Evolutionary conservation across 352 stramenopile genomes (phyloP).

Genomic region (Pythium volutum): DNA sequence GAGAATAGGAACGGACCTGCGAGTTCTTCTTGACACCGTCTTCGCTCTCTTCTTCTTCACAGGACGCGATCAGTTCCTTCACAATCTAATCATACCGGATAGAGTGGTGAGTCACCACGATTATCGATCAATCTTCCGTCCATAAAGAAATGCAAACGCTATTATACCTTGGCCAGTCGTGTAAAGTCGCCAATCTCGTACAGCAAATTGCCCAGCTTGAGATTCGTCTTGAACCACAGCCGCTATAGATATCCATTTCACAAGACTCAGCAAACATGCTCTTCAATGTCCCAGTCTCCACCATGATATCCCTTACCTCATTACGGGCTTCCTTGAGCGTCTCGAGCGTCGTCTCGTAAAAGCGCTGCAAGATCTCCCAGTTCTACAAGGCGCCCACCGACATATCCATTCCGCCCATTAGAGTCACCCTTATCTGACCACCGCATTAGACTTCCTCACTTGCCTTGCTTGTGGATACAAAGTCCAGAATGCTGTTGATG

Average conservation of each 20-base stretch:
- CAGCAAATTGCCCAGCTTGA: conserved; percentile 93
- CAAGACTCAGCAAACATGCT: background rate
- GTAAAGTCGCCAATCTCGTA: conserved; percentile 82
- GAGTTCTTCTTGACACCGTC: conserved; percentile 84
- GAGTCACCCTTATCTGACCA: too few species aligned
- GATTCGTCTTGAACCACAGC: conserved; percentile 95
- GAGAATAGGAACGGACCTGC: conserved; percentile 30
- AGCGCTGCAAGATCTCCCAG: conserved; percentile 81
- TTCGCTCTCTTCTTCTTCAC: conserved; percentile 80
- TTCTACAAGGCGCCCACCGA: conserved; percentile 34
- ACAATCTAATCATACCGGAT: conserved; percentile 47
- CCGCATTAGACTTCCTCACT: background rate
- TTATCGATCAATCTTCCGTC: too few species aligned
- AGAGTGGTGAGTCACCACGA: background rate
- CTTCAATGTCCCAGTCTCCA: conserved; percentile 14
- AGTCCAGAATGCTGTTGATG: conserved; percentile 95
- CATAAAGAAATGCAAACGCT: too few species aligned
- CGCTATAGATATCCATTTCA: conserved; percentile 30
- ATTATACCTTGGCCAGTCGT: conserved; percentile 67
- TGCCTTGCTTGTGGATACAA: conserved; percentile 86
- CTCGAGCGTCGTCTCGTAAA: conserved; percentile 85
- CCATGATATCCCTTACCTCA: conserved; percentile 31
- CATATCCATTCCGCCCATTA: background rate
- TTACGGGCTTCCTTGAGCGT: conserved; percentile 82
- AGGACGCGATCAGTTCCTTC: conserved; percentile 84